phyloP scores from a whole-genome alignment of 768 basidiomycete species.

The Dendrothele bispora region DNA sequence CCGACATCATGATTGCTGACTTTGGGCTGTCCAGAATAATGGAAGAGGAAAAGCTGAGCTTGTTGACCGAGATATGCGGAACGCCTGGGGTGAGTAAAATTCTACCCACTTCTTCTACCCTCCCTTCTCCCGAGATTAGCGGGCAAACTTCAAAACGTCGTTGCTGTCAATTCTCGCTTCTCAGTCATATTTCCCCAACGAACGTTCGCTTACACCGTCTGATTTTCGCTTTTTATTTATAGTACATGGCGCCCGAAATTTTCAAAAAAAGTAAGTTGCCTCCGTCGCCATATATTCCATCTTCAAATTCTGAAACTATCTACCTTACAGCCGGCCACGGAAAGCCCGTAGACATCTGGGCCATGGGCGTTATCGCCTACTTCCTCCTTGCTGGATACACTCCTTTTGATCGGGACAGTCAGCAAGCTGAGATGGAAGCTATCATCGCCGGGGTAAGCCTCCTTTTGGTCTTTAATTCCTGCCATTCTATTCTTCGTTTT shows the following conservation, averaged over 20 bases:
- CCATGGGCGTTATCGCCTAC: constrained; percentile 98
- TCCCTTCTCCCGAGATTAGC: not conserved
- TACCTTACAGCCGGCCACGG: constrained; percentile 72
- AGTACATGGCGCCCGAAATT: constrained; percentile 97
- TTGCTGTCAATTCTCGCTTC: too few species aligned
- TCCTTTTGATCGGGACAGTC: constrained; percentile 92
- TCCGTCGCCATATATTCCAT: not conserved
- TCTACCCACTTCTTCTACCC: not conserved
- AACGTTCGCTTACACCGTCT: constrained; percentile 13
- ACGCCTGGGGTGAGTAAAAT: constrained; percentile 83
- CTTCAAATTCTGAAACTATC: not conserved
- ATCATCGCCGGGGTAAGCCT: constrained; percentile 67
- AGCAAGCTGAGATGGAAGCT: constrained; percentile 90
- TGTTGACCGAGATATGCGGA: constrained; percentile 94
- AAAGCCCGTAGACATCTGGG: constrained; percentile 95
- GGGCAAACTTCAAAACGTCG: too few species aligned
- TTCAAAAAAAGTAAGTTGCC: constrained; percentile 76
- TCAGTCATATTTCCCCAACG: too few species aligned
- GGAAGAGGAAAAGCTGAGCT: constrained; percentile 83
- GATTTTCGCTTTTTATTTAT: not conserved
- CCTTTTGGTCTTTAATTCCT: not conserved
- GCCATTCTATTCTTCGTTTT: not conserved
- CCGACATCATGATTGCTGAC: constrained; percentile 96
- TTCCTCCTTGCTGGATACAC: constrained; percentile 93
- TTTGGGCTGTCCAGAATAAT: constrained; percentile 92